phyloP scores from a whole-genome alignment of 768 basidiomycete genomes.

The Psilocybe tampanensis region DNA sequence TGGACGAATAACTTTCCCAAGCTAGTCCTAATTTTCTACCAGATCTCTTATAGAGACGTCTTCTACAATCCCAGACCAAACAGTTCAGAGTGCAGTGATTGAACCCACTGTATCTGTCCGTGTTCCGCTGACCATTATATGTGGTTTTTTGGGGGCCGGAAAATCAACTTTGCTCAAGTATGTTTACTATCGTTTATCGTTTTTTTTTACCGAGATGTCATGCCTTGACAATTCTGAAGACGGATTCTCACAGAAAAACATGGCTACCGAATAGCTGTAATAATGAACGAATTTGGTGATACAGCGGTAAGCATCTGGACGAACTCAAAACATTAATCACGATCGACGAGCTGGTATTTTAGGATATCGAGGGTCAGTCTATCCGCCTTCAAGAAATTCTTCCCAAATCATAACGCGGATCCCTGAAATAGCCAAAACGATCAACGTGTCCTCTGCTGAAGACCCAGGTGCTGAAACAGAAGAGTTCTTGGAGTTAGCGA shows the following conservation, averaged over 20 bases:
- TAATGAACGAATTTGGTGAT: slow-evolving; percentile 98
- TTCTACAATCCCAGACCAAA: slow-evolving; percentile 3
- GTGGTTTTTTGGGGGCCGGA: slow-evolving; percentile 92
- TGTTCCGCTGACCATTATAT: slow-evolving; percentile 92
- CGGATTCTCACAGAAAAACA: slow-evolving; percentile 92
- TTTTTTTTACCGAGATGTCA: neutral
- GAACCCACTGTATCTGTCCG: slow-evolving; percentile 17
- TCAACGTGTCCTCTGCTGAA: slow-evolving; percentile 75
- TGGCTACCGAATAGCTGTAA: slow-evolving; percentile 95
- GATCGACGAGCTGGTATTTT: neutral
- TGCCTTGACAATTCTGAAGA: slow-evolving; percentile 34
- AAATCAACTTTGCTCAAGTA: slow-evolving; percentile 91
- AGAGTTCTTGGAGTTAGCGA: slow-evolving; percentile 90
- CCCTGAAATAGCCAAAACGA: slow-evolving; percentile 66
- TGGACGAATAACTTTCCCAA: neutral
- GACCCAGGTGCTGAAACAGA: slow-evolving; percentile 70
- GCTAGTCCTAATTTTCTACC: neutral
- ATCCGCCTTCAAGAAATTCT: neutral
- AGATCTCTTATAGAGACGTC: slow-evolving; percentile 21
- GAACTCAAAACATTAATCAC: neutral
- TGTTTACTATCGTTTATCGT: slow-evolving; percentile 24
- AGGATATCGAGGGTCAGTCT: slow-evolving; percentile 89
- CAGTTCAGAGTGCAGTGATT: neutral
- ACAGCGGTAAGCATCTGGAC: slow-evolving; percentile 59
- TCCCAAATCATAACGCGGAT: slow-evolving; percentile 1